phyloP scores from a whole-genome alignment of 2,329 filamentous ascomycete species.

The Ascochyta fabae region DNA sequence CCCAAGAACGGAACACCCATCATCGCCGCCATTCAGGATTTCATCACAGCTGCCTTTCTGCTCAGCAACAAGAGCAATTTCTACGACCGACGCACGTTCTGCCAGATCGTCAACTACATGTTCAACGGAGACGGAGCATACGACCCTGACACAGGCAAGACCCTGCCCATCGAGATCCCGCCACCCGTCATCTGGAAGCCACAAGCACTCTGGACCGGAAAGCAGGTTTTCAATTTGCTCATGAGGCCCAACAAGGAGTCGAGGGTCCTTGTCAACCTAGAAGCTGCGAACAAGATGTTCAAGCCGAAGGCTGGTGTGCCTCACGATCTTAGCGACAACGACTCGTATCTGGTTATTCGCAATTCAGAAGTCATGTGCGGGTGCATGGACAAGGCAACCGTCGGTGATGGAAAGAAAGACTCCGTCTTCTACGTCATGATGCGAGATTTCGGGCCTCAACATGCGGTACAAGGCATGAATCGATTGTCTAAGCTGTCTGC shows the following conservation, averaged over 20 bases:
- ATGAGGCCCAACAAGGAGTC: constrained; percentile 88
- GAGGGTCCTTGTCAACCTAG: constrained; percentile 85
- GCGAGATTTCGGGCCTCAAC: constrained; percentile 89
- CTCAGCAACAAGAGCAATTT: constrained; percentile 93
- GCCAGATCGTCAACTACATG: constrained; percentile 93
- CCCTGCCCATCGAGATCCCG: constrained; percentile 78
- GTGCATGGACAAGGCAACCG: constrained; percentile 95
- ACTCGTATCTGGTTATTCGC: constrained; percentile 89
- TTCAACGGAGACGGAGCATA: constrained; percentile 70
- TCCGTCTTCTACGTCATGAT: constrained; percentile 97
- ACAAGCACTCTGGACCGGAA: constrained; percentile 90
- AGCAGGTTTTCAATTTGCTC: constrained; percentile 91
- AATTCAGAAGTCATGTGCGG: constrained; percentile 99
- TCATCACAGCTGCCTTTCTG: constrained; percentile 93
- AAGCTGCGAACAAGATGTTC: constrained; percentile 89
- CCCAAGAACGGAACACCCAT: constrained; percentile 98
- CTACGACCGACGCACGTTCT: constrained; percentile 86
- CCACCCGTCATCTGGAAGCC: constrained; percentile 87
- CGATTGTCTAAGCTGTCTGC: constrained; percentile 89
- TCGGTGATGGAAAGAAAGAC: constrained; percentile 97
- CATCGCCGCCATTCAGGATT: constrained; percentile 98
- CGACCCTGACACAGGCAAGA: constrained; percentile 55
- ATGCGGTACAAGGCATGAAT: constrained; percentile 92
- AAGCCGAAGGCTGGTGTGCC: constrained; percentile 68
- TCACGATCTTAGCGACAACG: constrained; percentile 75